phyloP scores from a whole-genome alignment of 306 rosid species.

The Vicia faba region DNA sequence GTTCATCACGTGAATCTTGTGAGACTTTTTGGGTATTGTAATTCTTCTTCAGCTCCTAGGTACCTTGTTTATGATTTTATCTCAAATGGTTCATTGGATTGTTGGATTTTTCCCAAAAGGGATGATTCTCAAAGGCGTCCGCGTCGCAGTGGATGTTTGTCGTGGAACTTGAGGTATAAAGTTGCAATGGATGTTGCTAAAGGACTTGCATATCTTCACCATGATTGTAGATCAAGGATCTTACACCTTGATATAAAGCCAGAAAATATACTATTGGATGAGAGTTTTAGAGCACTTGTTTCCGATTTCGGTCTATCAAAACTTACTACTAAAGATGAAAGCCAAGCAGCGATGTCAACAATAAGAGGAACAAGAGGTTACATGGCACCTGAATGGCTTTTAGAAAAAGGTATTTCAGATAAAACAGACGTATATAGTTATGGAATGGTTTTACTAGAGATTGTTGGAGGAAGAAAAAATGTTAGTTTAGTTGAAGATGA shows the following conservation, averaged over 20 bases:
- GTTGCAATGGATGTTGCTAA: constrained; percentile 77
- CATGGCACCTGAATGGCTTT: constrained; percentile 87
- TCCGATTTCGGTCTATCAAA: constrained; percentile 80
- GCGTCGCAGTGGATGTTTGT: constrained; percentile 51
- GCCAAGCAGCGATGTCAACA: constrained; percentile 51
- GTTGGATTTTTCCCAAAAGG: constrained; percentile 66
- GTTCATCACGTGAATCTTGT: constrained; percentile 78
- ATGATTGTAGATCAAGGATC: constrained; percentile 77
- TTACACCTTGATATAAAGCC: constrained; percentile 85
- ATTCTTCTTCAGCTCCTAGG: constrained; percentile 53
- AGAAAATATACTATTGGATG: constrained; percentile 76
- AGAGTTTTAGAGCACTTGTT: constrained; percentile 59
- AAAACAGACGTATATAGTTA: constrained; percentile 76
- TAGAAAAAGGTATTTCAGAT: constrained; percentile 72
- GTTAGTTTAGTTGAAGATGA: constrained; percentile 40
- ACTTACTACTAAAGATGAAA: constrained; percentile 65
- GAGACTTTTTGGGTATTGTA: constrained; percentile 67
- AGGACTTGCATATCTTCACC: constrained; percentile 76
- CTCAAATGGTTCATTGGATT: constrained; percentile 72
- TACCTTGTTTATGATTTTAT: constrained; percentile 70
- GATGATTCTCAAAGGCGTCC: neutral
- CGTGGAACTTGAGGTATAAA: constrained; percentile 69
- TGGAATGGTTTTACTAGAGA: constrained; percentile 82
- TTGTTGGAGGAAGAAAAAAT: constrained; percentile 71
- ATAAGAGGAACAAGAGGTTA: constrained; percentile 81